phyloP scores from a whole-genome alignment of 75 land plant genomes.

The Chamaecyparis obtusa region DNA sequence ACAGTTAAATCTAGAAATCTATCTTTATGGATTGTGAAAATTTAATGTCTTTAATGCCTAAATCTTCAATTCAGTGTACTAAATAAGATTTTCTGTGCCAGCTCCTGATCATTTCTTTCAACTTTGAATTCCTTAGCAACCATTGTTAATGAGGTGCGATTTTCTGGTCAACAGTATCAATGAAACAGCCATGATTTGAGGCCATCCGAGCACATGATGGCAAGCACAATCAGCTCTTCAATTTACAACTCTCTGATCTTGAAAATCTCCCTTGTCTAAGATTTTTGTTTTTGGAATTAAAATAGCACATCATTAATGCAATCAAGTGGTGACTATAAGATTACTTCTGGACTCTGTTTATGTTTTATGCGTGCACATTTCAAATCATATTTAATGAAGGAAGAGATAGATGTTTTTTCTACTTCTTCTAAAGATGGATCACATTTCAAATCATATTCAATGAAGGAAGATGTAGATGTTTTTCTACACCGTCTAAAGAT shows the following conservation, averaged over 20 bases:
- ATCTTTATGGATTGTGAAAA: too few relatives aligned
- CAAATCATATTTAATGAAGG: too few relatives aligned
- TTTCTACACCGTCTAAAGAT: too few relatives aligned
- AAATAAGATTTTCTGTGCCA: not conserved
- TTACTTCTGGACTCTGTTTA: too few relatives aligned
- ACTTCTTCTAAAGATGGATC: too few relatives aligned
- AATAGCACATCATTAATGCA: not conserved
- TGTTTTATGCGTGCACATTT: too few relatives aligned
- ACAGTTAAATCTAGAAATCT: too few relatives aligned
- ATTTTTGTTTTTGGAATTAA: too few relatives aligned
- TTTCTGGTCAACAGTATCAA: not conserved
- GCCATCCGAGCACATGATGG: not conserved
- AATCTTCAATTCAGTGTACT: not conserved
- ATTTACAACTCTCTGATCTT: not conserved
- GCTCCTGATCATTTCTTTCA: not conserved
- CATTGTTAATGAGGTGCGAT: not conserved
- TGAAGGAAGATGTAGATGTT: too few relatives aligned
- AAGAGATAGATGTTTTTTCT: too few relatives aligned
- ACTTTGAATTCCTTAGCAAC: not conserved
- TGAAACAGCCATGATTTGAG: not conserved
- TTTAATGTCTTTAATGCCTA: not conserved
- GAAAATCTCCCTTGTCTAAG: not conserved
- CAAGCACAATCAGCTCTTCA: not conserved
- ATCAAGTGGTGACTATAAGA: not conserved
- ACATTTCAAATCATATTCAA: too few relatives aligned